Conservation (phyloP, 2,329 filamentous ascomycete genomes). For the Pseudogymnoascus sp. region DNA sequence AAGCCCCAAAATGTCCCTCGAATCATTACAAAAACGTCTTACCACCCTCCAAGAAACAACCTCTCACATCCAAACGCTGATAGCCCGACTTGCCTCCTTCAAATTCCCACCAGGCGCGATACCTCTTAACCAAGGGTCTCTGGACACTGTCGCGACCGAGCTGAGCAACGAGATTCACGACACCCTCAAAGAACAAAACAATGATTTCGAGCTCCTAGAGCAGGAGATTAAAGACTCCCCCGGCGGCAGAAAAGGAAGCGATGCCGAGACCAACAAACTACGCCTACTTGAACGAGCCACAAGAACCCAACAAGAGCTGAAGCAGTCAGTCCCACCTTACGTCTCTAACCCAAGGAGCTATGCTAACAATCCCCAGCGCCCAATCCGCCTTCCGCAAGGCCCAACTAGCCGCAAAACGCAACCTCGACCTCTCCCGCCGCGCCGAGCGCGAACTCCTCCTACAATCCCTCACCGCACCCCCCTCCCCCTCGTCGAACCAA, state of each 20-base stretch:
- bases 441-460: constrained; percentile 72
- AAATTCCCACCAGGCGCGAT: constrained; percentile 52
- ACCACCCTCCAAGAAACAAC: constrained; percentile 53
- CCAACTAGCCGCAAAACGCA: constrained; percentile 69
- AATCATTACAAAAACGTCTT: constrained; percentile 55
- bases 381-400: constrained; percentile 70
- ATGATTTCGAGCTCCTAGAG: constrained; percentile 71
- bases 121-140: constrained; percentile 35
- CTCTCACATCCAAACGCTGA: constrained; percentile 48
- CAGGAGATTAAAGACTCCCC: constrained; percentile 71
- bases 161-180: constrained; percentile 74
- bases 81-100: constrained; percentile 50
- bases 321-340: constrained; percentile 43
- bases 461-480: constrained; percentile 48
- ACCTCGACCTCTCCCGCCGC: constrained; percentile 62
- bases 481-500: constrained; percentile 22
- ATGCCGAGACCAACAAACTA: constrained; percentile 54
- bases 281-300: constrained; percentile 59
- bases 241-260: constrained; percentile 41
- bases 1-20: constrained; percentile 46
- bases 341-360: neutral
- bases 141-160: constrained; percentile 41
- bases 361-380: constrained; percentile 33
- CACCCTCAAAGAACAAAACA: constrained; percentile 67
- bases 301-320: constrained; percentile 62